A percentile compares a stretch with the other conserved stretches of the same genome.
Evolutionary conservation across 345 rosid species (phyloP).

Genomic region (Fremontodendron californicum): DNA sequence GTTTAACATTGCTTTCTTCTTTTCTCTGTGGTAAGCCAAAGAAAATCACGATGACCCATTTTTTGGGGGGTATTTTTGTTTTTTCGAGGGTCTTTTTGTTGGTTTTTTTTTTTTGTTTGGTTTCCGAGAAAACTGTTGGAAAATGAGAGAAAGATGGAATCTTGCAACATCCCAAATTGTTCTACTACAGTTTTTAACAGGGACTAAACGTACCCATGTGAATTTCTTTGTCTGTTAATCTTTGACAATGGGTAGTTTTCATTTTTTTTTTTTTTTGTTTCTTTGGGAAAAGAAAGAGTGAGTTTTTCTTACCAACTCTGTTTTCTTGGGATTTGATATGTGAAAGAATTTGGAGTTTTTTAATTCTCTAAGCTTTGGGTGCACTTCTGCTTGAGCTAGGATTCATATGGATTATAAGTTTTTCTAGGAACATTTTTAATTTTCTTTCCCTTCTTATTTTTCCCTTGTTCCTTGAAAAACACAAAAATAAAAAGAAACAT

Average conservation of each 20-base stretch:
- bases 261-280: background rate
- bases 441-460: background rate
- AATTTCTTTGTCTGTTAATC: background rate
- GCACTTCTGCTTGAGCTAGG: background rate
- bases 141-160: constrained; percentile 10
- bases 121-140: constrained; percentile 14
- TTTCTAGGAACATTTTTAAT: background rate
- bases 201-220: background rate
- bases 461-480: background rate
- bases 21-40: background rate
- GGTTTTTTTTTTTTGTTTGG: constrained; percentile 14
- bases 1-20: background rate
- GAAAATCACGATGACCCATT: background rate
- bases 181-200: background rate
- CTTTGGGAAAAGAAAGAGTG: background rate
- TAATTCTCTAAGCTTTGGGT: background rate
- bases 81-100: background rate
- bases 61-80: background rate
- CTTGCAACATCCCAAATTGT: constrained; percentile 6
- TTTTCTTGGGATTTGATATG: background rate
- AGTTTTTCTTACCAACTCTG: background rate
- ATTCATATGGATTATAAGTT: too few species aligned
- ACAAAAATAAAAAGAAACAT: background rate
- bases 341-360: background rate
- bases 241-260: background rate